Evolutionary conservation across 2,329 filamentous ascomycete species (phyloP).

Genomic region (Apiospora sp.): DNA sequence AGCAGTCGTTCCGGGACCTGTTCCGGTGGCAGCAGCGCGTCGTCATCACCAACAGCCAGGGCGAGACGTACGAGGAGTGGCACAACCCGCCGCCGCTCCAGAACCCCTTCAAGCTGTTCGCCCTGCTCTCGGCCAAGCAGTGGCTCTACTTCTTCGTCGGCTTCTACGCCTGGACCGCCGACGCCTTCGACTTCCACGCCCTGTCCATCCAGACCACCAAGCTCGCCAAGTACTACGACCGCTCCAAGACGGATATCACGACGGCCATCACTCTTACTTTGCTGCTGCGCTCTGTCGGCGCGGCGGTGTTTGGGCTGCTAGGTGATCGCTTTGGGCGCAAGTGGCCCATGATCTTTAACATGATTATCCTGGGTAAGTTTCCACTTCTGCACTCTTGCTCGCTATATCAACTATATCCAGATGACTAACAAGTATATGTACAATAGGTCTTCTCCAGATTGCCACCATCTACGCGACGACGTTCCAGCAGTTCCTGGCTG

Average conservation of each 20-base stretch:
- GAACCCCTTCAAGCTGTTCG: conserved; percentile 75
- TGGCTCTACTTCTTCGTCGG: conserved; percentile 82
- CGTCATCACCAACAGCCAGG: conserved; percentile 68
- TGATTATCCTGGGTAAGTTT: conserved; percentile 70
- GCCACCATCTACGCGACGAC: conserved; percentile 80
- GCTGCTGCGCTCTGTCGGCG: conserved; percentile 77
- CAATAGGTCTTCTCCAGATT: conserved; percentile 66
- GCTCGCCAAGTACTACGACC: conserved; percentile 52
- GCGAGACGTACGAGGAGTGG: conserved; percentile 74
- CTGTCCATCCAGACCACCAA: conserved; percentile 74
- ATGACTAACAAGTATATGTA: conserved; percentile 25
- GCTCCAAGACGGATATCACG: conserved; percentile 62
- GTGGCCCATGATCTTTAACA: conserved; percentile 84
- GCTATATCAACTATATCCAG: not conserved
- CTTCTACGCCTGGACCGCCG: conserved; percentile 79
- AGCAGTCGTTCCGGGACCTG: conserved; percentile 69
- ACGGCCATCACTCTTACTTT: conserved; percentile 80
- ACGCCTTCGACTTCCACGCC: conserved; percentile 86
- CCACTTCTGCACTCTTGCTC: conserved; percentile 42
- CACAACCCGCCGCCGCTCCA: conserved; percentile 69
- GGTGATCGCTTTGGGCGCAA: conserved; percentile 84
- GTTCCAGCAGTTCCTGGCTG: conserved; percentile 78
- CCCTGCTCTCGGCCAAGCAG: conserved; percentile 67
- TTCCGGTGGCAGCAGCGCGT: conserved; percentile 80
- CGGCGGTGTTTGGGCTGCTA: conserved; percentile 77